Evolutionary conservation across 371 early-diverging fungal species (phyloP).

Genomic region (Thermomucor indicae-seudaticae): DNA sequence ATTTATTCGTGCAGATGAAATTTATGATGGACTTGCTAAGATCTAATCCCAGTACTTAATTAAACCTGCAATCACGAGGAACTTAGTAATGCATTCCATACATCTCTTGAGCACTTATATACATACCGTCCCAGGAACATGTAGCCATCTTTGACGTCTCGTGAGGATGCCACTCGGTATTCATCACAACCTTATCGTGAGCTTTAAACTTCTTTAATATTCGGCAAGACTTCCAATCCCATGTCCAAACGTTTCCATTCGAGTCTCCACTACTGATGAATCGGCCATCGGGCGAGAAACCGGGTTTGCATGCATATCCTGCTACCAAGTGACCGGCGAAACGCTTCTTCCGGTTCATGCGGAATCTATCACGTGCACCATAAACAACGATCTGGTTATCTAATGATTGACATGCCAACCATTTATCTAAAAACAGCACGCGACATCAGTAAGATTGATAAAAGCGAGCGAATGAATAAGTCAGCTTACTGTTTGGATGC

Average conservation of each 20-base stretch:
- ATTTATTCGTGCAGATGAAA: too few relatives aligned
- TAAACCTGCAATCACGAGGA: neutral
- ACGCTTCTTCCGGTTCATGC: constrained; percentile 84
- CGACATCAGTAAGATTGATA: neutral
- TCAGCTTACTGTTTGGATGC: constrained; percentile 77
- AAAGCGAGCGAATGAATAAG: neutral
- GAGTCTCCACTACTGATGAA: constrained; percentile 90
- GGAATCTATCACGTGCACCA: constrained; percentile 82
- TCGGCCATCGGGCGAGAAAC: constrained; percentile 90
- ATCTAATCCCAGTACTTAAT: neutral
- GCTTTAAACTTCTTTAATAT: constrained; percentile 84
- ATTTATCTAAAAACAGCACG: constrained; percentile 65
- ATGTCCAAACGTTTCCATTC: constrained; percentile 90
- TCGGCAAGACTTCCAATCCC: constrained; percentile 95
- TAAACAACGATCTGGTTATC: constrained; percentile 94
- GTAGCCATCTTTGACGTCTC: constrained; percentile 92
- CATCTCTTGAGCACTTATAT: neutral
- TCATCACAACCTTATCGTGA: constrained; percentile 88
- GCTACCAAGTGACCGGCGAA: constrained; percentile 94
- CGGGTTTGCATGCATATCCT: constrained; percentile 94
- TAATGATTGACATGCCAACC: constrained; percentile 90
- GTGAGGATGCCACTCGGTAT: constrained; percentile 93
- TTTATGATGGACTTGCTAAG: too few relatives aligned
- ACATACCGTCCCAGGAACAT: constrained; percentile 92
- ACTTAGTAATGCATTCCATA: neutral